Base-by-base conservation (phyloP, 441 rosid genomes). In the Erodium chrysanthum region DNA sequence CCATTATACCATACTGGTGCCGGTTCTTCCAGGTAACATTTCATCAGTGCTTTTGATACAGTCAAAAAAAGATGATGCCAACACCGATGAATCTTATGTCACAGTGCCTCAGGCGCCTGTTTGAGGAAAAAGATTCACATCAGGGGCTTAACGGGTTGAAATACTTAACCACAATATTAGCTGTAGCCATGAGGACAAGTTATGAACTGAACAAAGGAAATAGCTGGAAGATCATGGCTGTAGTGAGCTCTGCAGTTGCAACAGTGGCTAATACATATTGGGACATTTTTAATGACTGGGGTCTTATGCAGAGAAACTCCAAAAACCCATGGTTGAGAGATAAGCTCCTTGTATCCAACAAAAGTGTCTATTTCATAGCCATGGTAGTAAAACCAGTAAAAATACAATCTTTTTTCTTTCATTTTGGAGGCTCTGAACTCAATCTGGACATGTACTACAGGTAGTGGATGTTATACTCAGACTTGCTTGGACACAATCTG, bases 401-500 rank as follows among this genome's bases (percentile, higher is more conserved):
- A 29, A 42, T 42, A 42, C 48, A 10, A 42, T 9, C 48, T 42
- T 3, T 42, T 42, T 12, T 42, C 40, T 33, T 9, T 9, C 0
- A 33, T 20, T 67, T 33, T 4, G 2, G 33, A 29, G 33, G 5
- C 5, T 4, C 33, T 29, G 33, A 29, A 29, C 33, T 29, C 2
- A 29, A 29, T 29, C 5, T 29, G 33, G 33, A 29, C 5, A 29
- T 42, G 37, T n/a, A 6, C 62, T 74, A 71, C 86, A 91, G 97
- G 91, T 80, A 22, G 58, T 85, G 78, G 88, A 92, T 76, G 78
- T 82, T 60, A n/a, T 85, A 63, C 70, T 89, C 59, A 92, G 97
- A 79, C 83, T 89, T 6, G 95, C 95, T 10, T 92, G 97, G 96
- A 85, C 86, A 88, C 90, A 82, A 77, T 70, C 89, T 0, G 88